These are phyloP conservation scores for Sedum album DNA, from an alignment of 164 flowering plant genomes.

Conservation along the genomic window DNA sequence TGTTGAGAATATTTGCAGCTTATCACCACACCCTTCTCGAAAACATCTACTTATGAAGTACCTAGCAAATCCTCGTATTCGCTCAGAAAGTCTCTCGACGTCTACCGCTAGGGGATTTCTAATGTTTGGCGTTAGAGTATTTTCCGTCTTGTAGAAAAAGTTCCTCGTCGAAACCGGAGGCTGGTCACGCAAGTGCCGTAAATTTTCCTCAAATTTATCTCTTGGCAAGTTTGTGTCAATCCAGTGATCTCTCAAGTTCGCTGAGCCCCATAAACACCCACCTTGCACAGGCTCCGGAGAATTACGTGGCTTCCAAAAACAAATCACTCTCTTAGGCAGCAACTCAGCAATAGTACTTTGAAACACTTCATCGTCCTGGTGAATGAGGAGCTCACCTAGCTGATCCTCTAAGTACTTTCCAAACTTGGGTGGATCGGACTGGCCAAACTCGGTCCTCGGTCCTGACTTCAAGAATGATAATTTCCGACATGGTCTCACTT, in stretches of 20 bases:
- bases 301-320: constrained; percentile 88
- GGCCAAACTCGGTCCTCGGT: constrained; percentile 92
- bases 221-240: constrained; percentile 81
- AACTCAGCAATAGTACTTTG: constrained; percentile 62
- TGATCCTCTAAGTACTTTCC: constrained; percentile 68
- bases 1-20: constrained; percentile 71
- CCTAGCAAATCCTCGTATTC: constrained; percentile 67
- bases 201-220: constrained; percentile 78
- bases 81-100: constrained; percentile 58
- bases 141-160: constrained; percentile 86
- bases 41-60: constrained; percentile 58
- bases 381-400: constrained; percentile 69
- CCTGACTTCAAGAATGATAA: constrained; percentile 66
- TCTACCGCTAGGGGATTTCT: constrained; percentile 67
- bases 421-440: constrained; percentile 79
- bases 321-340: constrained; percentile 69
- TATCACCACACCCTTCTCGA: constrained; percentile 41
- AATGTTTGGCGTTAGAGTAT: constrained; percentile 80
- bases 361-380: constrained; percentile 67
- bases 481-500: constrained; percentile 69
- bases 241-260: constrained; percentile 83
- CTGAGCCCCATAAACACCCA: constrained; percentile 61
- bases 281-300: constrained; percentile 57
- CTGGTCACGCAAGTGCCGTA: constrained; percentile 68
- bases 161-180: constrained; percentile 47